A percentile compares a stretch with the other conserved stretches of the same genome.
These are phyloP conservation scores for Russula sp. DNA, from an alignment of 768 basidiomycete species.

Conservation along the genomic window DNA sequence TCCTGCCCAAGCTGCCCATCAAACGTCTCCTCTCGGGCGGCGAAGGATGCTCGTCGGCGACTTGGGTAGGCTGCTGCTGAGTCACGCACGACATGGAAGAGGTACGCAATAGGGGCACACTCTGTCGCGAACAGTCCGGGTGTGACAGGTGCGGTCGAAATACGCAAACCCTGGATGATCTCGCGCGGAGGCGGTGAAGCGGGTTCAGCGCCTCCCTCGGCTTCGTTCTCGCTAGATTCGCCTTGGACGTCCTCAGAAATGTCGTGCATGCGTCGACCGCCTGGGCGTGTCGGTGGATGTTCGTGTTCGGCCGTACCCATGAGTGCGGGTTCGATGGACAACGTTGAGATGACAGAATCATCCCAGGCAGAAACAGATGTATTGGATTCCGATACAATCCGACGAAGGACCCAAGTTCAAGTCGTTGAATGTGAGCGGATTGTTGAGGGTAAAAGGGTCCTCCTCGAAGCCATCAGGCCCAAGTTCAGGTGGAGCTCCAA, in stretches of 20 bases:
- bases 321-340: slow-evolving; percentile 52
- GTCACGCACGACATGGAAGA: slow-evolving; percentile 27
- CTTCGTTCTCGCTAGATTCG: slow-evolving; percentile 15
- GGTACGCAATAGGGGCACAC: slow-evolving; percentile 23
- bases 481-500: slow-evolving; percentile 83
- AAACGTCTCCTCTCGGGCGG: slow-evolving; percentile 7
- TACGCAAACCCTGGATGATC: slow-evolving; percentile 50
- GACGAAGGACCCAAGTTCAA: slow-evolving; percentile 5
- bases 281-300: slow-evolving; percentile 32
- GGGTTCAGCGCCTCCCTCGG: background rate
- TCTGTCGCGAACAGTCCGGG: slow-evolving; percentile 20
- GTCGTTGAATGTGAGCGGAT: slow-evolving; percentile 9
- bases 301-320: slow-evolving; percentile 30
- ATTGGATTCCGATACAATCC: slow-evolving; percentile 8
- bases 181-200: slow-evolving; percentile 3
- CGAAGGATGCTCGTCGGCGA: background rate
- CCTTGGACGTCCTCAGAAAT: slow-evolving; percentile 23
- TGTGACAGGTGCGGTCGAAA: slow-evolving; percentile 41
- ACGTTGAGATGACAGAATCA: background rate
- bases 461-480: slow-evolving; percentile 48
- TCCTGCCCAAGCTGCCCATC: slow-evolving; percentile 5
- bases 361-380: background rate
- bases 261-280: slow-evolving; percentile 33
- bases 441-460: slow-evolving; percentile 15
- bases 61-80: background rate